Percentiles rank a stretch among this genome's conserved stretches.
Evolutionary conservation across 192 early-diverging fungal species (phyloP).

Genomic region (Backusella macrospora): DNA sequence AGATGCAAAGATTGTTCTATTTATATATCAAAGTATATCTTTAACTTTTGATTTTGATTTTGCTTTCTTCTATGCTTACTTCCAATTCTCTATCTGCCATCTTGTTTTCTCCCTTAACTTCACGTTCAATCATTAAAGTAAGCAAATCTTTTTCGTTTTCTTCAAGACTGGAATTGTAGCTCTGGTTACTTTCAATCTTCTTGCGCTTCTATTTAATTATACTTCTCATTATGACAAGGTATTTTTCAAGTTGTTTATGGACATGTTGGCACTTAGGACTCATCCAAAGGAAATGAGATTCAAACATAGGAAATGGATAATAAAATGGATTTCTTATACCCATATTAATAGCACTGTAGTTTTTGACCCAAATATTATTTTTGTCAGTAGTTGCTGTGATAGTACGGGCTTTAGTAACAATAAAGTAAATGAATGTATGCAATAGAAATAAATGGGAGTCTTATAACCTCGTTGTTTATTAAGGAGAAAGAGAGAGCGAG

Average conservation of each 20-base stretch:
- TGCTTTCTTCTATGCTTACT: neutral
- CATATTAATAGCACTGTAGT: neutral
- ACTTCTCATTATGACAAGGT: neutral
- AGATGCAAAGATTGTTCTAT: conserved; percentile 36
- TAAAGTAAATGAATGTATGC: too few species aligned
- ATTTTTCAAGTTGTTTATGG: neutral
- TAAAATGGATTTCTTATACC: neutral
- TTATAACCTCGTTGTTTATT: too few species aligned
- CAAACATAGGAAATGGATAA: neutral
- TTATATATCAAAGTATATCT: conserved; percentile 16
- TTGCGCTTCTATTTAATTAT: conserved; percentile 15
- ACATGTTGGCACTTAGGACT: neutral
- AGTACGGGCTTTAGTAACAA: too few species aligned
- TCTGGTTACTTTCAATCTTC: neutral
- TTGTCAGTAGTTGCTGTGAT: neutral
- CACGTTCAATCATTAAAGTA: neutral
- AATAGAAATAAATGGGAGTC: too few species aligned
- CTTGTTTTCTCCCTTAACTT: neutral
- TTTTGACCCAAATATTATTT: neutral
- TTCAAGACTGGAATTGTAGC: neutral
- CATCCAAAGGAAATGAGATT: neutral
- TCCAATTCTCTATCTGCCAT: neutral
- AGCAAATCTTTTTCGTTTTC: neutral
- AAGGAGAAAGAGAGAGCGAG: too few species aligned
- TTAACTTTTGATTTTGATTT: conserved; percentile 28